These are phyloP conservation scores for Akanthomyces muscarius DNA, from an alignment of 2,329 filamentous ascomycete genomes.

Conservation along the genomic window DNA sequence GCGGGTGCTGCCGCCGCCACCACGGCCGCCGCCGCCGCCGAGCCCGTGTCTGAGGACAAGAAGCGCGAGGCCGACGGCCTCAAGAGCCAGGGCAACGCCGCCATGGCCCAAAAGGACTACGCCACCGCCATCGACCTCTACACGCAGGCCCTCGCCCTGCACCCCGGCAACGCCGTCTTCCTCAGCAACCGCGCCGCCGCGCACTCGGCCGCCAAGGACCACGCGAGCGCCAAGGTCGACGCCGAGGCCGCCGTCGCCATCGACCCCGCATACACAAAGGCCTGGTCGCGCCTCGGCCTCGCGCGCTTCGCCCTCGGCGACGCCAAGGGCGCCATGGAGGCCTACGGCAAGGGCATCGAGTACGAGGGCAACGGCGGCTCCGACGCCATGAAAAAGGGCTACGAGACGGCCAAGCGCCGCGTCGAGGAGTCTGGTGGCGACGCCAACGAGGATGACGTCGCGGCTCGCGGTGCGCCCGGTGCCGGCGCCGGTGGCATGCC, in stretches of 20 bases:
- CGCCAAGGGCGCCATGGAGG: constrained; percentile 87
- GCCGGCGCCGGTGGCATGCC: constrained; percentile 60
- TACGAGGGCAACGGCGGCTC: constrained; percentile 90
- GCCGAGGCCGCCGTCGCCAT: constrained; percentile 85
- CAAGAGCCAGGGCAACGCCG: constrained; percentile 87
- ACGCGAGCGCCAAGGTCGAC: constrained; percentile 78
- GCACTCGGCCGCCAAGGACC: constrained; percentile 78
- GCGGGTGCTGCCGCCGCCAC: constrained; percentile 31
- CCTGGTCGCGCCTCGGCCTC: constrained; percentile 89
- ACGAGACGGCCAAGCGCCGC: constrained; percentile 84
- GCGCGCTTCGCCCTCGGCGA: constrained; percentile 90
- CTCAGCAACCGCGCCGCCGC: constrained; percentile 96
- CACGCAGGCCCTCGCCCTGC: constrained; percentile 75
- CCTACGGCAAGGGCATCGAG: constrained; percentile 89
- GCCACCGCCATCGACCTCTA: constrained; percentile 76
- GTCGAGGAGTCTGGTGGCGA: constrained; percentile 69
- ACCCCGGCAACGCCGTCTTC: constrained; percentile 89
- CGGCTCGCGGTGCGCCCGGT: constrained; percentile 48
- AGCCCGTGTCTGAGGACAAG: constrained; percentile 47
- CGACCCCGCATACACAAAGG: constrained; percentile 94
- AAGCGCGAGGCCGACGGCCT: constrained; percentile 82
- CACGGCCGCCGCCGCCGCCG: constrained; percentile 34
- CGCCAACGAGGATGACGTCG: constrained; percentile 34
- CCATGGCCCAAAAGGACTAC: constrained; percentile 95
- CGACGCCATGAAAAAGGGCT: constrained; percentile 96